Evolutionary conservation across 345 rosid species (phyloP), one percentile per base, ranked within the genome.

Genomic region (Eutrema yunnanense): DNA sequence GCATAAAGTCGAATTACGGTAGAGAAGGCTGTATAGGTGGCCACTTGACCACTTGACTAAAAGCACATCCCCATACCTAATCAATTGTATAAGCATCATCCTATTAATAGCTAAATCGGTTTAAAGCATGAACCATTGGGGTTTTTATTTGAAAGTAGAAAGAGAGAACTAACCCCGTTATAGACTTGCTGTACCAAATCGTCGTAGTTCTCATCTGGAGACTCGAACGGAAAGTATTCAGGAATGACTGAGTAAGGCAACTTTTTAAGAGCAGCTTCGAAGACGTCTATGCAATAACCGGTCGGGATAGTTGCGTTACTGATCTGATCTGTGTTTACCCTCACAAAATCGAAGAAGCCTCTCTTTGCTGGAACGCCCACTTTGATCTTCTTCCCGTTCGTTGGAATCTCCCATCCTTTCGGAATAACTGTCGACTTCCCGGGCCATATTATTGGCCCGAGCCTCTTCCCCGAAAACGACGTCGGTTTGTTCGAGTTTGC

Each of bases 291-390:
- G 41, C 56, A 30, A 48, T 49, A 84, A 3, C 85, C 85, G 3
- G 54, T n/a, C 37, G 71, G n/a, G 7, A 6, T 67, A 9, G 46
- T 44, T 41, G 3, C 3, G 10, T 66, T 66, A 9, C 4, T 14
- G 1, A 41, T 16, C 0, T 47, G 65, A 62, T 67, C 40, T n/a
- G 1, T n/a, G 1, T 8, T 40, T 4, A 71, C 67, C 5, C 61
- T 41, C 27, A 81, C 54, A 32, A 79, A 81, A 40, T 81, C 80
- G 1, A 2, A 26, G 19, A 76, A 83, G 8, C 80, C 83, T 3
- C 1, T 6, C 26, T 62, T 78, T 12, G 42, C 11, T 9, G 88
- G 87, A 26, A 83, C 82, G 0, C 82, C 85, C 6, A 86, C 79
- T 43, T 11, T 67, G n/a, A 86, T 46, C 65, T 57, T 83, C 72